These are phyloP conservation scores for Penicillium decumbens DNA, from an alignment of 2,329 filamentous ascomycete species.

Conservation along the genomic window DNA sequence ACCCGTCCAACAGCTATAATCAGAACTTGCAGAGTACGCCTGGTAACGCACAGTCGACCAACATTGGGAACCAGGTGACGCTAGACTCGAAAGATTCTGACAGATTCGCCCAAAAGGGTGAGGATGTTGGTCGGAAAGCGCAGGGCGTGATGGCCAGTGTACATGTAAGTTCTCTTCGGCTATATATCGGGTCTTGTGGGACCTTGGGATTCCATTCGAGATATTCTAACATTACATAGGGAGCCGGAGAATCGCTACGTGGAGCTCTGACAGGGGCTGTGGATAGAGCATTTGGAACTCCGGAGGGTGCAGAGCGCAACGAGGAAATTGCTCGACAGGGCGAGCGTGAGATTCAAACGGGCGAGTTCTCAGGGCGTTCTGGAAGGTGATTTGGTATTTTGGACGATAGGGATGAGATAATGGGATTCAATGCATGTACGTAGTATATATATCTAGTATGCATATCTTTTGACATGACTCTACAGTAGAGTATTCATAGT, in stretches of 20 bases:
- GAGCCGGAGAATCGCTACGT: constrained; percentile 40
- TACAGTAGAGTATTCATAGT: no score
- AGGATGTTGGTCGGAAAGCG: constrained; percentile 23
- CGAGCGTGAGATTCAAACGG: constrained; percentile 31
- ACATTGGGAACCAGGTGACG: constrained; percentile 7
- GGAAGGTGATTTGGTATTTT: background rate
- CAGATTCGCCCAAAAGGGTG: constrained; percentile 12
- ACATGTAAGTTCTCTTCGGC: constrained; percentile 30
- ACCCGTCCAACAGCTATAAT: constrained; percentile 16
- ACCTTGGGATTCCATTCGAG: background rate
- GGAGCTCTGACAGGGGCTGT: constrained; percentile 37
- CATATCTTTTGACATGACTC: no score
- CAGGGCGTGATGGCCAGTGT: constrained; percentile 30
- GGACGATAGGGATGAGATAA: background rate
- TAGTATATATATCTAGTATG: background rate
- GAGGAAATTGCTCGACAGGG: constrained; percentile 35
- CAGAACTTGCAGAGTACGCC: constrained; percentile 13
- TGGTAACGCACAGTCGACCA: constrained; percentile 15
- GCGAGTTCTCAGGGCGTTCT: constrained; percentile 20
- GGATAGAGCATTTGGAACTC: constrained; percentile 37
- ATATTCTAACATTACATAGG: constrained; percentile 21
- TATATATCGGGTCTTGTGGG: background rate
- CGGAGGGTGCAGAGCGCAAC: constrained; percentile 36
- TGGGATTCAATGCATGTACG: background rate
- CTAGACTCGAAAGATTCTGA: background rate